phyloP scores from a whole-genome alignment of 176 grass and related monocot species.

The Pontederia crassipes region DNA sequence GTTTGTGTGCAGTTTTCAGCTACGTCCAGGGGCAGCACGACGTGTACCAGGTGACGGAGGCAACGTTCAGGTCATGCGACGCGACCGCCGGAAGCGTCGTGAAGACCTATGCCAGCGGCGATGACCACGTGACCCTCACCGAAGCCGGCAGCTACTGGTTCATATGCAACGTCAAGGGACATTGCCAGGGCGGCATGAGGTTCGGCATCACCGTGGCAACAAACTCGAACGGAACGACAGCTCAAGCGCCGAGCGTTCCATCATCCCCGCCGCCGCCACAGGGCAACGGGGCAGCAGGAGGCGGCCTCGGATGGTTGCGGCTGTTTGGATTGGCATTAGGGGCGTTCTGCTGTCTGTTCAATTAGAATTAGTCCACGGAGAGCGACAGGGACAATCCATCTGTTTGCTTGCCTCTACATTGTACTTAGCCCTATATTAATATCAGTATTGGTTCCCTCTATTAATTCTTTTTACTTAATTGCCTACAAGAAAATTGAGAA shows the following conservation, averaged over 20 bases:
- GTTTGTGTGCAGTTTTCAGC: conserved; percentile 27
- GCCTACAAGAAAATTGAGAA: too few species aligned
- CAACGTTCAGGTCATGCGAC: conserved; percentile 30
- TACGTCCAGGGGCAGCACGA: conserved; percentile 41
- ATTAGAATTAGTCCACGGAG: too few species aligned
- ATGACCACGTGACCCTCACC: conserved; percentile 26
- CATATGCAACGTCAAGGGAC: conserved; percentile 32
- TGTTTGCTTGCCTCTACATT: too few species aligned
- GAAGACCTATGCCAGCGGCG: conserved; percentile 24
- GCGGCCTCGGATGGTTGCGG: conserved; percentile 1
- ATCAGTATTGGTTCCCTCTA: too few species aligned
- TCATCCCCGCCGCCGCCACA: neutral
- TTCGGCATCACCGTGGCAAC: conserved; percentile 25
- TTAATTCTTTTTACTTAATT: too few species aligned
- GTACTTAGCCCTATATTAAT: too few species aligned
- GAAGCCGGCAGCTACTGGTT: conserved; percentile 36
- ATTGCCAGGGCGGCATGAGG: conserved; percentile 41
- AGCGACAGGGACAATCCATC: too few species aligned
- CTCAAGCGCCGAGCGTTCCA: neutral
- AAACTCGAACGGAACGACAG: neutral
- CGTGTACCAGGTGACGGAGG: conserved; percentile 35
- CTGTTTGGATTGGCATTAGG: too few species aligned
- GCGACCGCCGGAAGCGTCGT: conserved; percentile 12
- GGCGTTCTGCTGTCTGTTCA: too few species aligned
- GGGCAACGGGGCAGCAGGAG: neutral